Evolutionary conservation across 2,329 filamentous ascomycete genomes (phyloP).

Genomic region (Coleophoma eucalyptorum): DNA sequence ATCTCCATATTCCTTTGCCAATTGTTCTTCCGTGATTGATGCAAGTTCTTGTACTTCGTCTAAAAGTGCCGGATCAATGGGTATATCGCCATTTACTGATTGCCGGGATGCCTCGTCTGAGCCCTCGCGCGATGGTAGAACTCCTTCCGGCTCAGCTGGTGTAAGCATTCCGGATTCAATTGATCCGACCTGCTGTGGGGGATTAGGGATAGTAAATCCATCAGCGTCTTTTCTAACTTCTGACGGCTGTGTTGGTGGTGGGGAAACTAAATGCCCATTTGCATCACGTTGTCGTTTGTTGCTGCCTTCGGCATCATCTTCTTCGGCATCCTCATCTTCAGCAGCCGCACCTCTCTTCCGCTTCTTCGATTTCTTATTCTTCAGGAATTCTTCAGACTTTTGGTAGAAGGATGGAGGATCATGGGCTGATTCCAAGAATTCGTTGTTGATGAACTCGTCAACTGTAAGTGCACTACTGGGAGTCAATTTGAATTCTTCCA

Average conservation of each 20-base stretch:
- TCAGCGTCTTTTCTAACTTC: conserved; percentile 56
- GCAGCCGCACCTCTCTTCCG: conserved; percentile 21
- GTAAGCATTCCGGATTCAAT: conserved; percentile 7
- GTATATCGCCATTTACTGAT: background rate
- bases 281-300: conserved; percentile 20
- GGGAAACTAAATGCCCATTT: conserved; percentile 7
- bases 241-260: conserved; percentile 8
- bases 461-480: conserved; percentile 83
- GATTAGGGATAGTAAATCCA: conserved; percentile 61
- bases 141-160: background rate
- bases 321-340: conserved; percentile 20
- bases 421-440: conserved; percentile 68
- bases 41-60: conserved; percentile 11
- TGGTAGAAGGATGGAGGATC: conserved; percentile 83
- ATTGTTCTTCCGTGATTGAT: background rate
- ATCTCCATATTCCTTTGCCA: background rate
- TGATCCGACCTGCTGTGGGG: conserved; percentile 27
- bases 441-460: conserved; percentile 73
- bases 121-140: conserved; percentile 2
- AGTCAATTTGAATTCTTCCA: conserved; percentile 88
- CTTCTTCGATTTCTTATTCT: conserved; percentile 45
- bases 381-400: conserved; percentile 55
- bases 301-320: conserved; percentile 12
- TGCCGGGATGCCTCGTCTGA: no score
- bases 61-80: conserved; percentile 36